Conservation (phyloP, 2,329 filamentous ascomycete genomes). For the Trichoderma guizhouense region DNA sequence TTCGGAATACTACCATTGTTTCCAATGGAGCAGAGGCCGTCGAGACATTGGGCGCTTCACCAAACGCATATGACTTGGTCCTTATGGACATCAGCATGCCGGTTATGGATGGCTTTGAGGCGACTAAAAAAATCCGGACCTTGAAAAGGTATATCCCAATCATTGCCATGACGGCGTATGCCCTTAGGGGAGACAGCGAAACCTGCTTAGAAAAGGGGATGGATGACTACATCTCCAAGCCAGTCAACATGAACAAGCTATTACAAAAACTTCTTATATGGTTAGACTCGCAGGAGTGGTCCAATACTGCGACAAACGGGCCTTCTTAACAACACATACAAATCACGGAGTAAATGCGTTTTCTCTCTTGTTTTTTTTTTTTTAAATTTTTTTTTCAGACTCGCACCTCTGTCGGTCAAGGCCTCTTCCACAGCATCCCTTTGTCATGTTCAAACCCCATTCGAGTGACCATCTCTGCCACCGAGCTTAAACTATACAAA, state of each 20-base stretch:
- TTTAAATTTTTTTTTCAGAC: neutral
- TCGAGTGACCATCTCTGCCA: neutral
- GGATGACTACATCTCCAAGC: slow-evolving; percentile 55
- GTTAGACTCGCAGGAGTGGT: slow-evolving; percentile 15
- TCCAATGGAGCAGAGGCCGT: slow-evolving; percentile 23
- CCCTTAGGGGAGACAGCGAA: slow-evolving; percentile 53
- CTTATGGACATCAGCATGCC: slow-evolving; percentile 53
- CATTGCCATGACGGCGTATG: slow-evolving; percentile 53
- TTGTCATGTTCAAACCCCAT: neutral
- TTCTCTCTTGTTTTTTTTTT: neutral
- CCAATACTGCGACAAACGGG: neutral
- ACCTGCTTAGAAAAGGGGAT: slow-evolving; percentile 52
- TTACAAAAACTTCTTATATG: slow-evolving; percentile 28
- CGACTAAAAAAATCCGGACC: slow-evolving; percentile 36
- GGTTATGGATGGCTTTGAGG: slow-evolving; percentile 47
- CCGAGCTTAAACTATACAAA: neutral
- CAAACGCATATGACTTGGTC: slow-evolving; percentile 30
- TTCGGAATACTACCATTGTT: slow-evolving; percentile 31
- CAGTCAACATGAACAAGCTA: slow-evolving; percentile 39
- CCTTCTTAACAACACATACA: neutral
- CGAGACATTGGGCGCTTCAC: slow-evolving; percentile 31
- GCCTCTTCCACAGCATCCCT: neutral
- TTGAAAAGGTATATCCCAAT: slow-evolving; percentile 51
- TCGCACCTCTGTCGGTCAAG: neutral
- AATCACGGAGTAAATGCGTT: neutral